Evolutionary conservation across 1,284 basidiomycete species (phyloP), one percentile per base, ranked within the genome.

Genomic region (Somion occarium): DNA sequence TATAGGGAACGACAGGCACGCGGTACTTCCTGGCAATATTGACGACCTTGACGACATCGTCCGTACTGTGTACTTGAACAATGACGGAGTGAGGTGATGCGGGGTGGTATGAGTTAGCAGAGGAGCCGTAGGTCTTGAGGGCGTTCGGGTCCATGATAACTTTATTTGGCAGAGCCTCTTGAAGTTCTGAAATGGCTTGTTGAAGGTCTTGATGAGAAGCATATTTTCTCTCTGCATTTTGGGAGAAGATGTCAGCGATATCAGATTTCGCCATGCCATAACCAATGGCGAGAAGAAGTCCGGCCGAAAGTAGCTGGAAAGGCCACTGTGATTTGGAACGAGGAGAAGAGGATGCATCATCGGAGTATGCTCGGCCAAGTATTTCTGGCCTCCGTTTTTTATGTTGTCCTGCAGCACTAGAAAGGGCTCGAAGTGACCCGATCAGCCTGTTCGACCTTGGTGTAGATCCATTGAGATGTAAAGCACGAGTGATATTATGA

Each of bases 61-160:
- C 76, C 0, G 83, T 85, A 51, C 62, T 69, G 4, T 53, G 52
- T 5, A 68, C 69, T 38, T 72, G 64, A 38, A 85, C 82, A 34
- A 87, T 72, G 24, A 85, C 82, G 2, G 80, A 77, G 58, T 86
- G 84, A 0, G 83, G 75, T n/a, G 76, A 79, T 44, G 73, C 68
- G 2, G 82, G 79, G 60, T 83, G 83, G 59, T 87, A 85, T 1
- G 83, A 83, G 57, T 85, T 80, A 54, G 81, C 78, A 0, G 85
- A 86, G 26, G 78, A 83, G 2, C 85, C 85, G 53, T 85, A 75
- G 24, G 72, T 71, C 49, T 71, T 66, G 46, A 87, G 64, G 7
- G 71, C 65, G 24, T 76, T 70, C 5, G 72, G 67, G 55, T 81
- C 75, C 2, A 79, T 82, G 41, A 70, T 68, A 23, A 86, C 76